phyloP scores from a whole-genome alignment of 2,329 filamentous ascomycete species.

The Aspergillus fumigatus region DNA sequence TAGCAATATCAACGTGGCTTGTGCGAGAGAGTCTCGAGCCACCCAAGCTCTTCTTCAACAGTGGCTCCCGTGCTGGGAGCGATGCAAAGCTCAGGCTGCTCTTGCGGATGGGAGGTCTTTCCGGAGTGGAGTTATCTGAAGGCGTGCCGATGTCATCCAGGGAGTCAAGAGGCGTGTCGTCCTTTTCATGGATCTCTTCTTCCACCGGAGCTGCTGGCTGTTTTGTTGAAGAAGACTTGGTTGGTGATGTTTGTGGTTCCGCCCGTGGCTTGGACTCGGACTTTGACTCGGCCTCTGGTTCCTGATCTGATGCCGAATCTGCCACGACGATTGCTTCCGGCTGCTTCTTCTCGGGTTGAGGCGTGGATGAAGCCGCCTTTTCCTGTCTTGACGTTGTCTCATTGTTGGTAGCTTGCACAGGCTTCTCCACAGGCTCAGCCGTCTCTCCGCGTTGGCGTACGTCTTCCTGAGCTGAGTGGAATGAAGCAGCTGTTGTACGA shows the following conservation, averaged over 20 bases:
- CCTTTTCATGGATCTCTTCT: conserved; percentile 20
- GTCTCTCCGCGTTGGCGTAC: conserved; percentile 31
- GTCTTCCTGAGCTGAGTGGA: conserved; percentile 44
- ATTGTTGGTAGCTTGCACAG: conserved; percentile 12
- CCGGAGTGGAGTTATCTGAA: conserved; percentile 45
- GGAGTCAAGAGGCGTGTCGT: conserved; percentile 32
- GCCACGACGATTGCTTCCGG: neutral
- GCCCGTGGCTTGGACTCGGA: conserved; percentile 4
- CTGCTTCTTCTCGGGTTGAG: conserved; percentile 7
- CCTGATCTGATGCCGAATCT: conserved; percentile 1
- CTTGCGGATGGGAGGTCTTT: conserved; percentile 72
- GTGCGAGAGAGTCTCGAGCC: conserved; percentile 64
- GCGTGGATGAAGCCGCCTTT: conserved; percentile 11
- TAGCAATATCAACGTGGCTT: conserved; percentile 67
- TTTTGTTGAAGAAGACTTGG: conserved; percentile 11
- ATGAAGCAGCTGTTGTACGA: conserved; percentile 42
- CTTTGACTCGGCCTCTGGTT: neutral
- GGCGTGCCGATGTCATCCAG: conserved; percentile 46
- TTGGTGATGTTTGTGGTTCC: conserved; percentile 11
- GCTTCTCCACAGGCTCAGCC: conserved; percentile 28
- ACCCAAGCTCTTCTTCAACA: conserved; percentile 80
- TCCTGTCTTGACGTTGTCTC: conserved; percentile 22
- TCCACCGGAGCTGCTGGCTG: conserved; percentile 8
- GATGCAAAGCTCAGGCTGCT: conserved; percentile 94
- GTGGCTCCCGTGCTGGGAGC: conserved; percentile 81